phyloP scores from a whole-genome alignment of 805 yeast genomes.

The Priceomyces medius region DNA sequence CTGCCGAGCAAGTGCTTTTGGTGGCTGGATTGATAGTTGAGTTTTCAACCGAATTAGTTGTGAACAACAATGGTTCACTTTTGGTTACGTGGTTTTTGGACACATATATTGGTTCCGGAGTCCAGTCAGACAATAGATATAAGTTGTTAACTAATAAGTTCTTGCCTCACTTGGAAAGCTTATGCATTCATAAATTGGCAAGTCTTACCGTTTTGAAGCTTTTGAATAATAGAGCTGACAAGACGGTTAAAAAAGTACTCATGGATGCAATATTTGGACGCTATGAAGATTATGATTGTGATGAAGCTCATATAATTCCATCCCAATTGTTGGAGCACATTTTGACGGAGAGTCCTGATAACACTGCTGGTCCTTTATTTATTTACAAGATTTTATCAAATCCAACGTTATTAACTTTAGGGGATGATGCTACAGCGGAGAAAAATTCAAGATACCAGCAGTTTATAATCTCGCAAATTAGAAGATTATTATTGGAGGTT shows the following conservation, averaged over 20 bases:
- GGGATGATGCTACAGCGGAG: conserved; percentile 40
- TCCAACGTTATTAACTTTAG: conserved; percentile 49
- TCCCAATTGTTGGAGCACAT: conserved; percentile 55
- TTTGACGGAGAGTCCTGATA: conserved; percentile 62
- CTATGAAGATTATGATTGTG: conserved; percentile 23
- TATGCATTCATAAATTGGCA: conserved; percentile 82
- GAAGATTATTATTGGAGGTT: conserved; percentile 59
- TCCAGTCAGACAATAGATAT: conserved; percentile 54
- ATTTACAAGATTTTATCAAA: conserved; percentile 76
- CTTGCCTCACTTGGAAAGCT: conserved; percentile 56
- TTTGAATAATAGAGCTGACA: conserved; percentile 65
- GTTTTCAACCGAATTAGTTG: conserved; percentile 74
- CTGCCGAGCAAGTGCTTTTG: conserved; percentile 65
- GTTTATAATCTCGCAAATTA: conserved; percentile 59
- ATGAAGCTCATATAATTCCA: conserved; percentile 28
- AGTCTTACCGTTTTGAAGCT: conserved; percentile 79
- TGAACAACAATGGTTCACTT: conserved; percentile 84
- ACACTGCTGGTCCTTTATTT: conserved; percentile 53
- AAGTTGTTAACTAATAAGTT: conserved; percentile 61
- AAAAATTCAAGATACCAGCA: conserved; percentile 43
- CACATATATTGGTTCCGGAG: conserved; percentile 44
- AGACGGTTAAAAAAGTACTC: conserved; percentile 57
- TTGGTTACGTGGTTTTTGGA: conserved; percentile 93
- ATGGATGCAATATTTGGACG: conserved; percentile 66
- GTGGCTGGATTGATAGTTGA: conserved; percentile 76